A percentile compares a stretch with the other conserved stretches of the same genome.
Evolutionary conservation across 139 green algal species (phyloP).

Genomic region (Pseudopediastrum boryanum): DNA sequence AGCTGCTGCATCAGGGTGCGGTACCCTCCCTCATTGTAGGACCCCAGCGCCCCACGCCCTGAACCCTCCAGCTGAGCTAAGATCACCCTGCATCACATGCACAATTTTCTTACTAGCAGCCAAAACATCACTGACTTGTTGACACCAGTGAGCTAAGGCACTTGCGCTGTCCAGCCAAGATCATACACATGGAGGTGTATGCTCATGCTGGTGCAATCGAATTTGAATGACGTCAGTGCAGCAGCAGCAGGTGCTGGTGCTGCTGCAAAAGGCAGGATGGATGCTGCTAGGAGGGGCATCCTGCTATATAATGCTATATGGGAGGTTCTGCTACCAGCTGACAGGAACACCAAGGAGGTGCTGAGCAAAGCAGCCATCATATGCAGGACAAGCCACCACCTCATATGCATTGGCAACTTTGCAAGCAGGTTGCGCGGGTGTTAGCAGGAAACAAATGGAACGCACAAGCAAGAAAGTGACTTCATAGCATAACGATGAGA

Average conservation of each 20-base stretch:
- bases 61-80: conserved; percentile 78
- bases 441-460: not conserved
- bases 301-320: not conserved
- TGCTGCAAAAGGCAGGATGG: not conserved
- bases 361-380: not conserved
- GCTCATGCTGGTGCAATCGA: not conserved
- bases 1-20: conserved; percentile 36
- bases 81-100: conserved; percentile 49
- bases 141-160: not conserved
- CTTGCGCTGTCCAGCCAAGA: not conserved
- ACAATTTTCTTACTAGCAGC: not conserved
- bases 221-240: not conserved
- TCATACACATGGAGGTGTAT: not conserved
- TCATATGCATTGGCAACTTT: not conserved
- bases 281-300: no score
- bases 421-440: not conserved
- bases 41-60: conserved; percentile 58
- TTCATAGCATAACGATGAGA: no score
- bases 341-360: not conserved
- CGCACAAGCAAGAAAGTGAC: no score
- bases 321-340: not conserved
- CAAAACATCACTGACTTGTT: not conserved
- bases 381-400: not conserved
- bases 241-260: not conserved
- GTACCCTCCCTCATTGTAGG: conserved; percentile 56